These are phyloP conservation scores for Leptoxyphium fumago DNA, from an alignment of 2,329 filamentous ascomycete genomes.

Conservation along the genomic window DNA sequence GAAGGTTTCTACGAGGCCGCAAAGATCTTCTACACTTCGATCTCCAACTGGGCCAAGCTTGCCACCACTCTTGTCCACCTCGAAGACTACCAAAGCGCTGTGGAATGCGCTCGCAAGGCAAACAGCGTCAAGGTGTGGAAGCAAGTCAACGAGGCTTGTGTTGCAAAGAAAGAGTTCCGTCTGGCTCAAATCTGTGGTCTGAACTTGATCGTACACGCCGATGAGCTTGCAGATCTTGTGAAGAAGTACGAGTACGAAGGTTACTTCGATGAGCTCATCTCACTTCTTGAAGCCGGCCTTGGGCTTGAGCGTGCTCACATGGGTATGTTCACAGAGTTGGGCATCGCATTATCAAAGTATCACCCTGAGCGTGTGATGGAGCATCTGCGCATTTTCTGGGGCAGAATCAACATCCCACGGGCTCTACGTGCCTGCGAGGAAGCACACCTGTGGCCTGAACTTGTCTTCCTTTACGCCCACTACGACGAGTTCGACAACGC, in stretches of 20 bases:
- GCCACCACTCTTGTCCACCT: slow-evolving; percentile 96
- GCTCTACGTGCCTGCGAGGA: slow-evolving; percentile 88
- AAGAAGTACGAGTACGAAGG: slow-evolving; percentile 94
- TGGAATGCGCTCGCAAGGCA: slow-evolving; percentile 94
- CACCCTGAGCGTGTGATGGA: slow-evolving; percentile 95
- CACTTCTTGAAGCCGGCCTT: slow-evolving; percentile 83
- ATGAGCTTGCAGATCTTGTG: slow-evolving; percentile 82
- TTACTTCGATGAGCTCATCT: slow-evolving; percentile 96
- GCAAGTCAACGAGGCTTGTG: slow-evolving; percentile 91
- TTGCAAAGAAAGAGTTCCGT: slow-evolving; percentile 96
- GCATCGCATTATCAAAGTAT: slow-evolving; percentile 85
- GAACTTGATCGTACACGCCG: slow-evolving; percentile 93
- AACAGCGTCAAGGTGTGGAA: slow-evolving; percentile 99
- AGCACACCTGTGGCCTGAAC: slow-evolving; percentile 89
- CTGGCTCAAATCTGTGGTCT: slow-evolving; percentile 97
- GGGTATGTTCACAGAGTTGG: slow-evolving; percentile 92
- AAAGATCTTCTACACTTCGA: slow-evolving; percentile 97
- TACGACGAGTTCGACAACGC: slow-evolving; percentile 98
- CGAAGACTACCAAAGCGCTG: slow-evolving; percentile 89
- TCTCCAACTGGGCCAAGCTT: slow-evolving; percentile 99
- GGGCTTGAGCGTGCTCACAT: slow-evolving; percentile 82
- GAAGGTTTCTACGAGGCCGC: slow-evolving; percentile 91
- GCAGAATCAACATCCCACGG: slow-evolving; percentile 93
- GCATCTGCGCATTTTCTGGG: slow-evolving; percentile 97
- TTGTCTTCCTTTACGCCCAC: slow-evolving; percentile 96